Evolutionary conservation across 805 yeast genomes (phyloP).

Genomic region (Zygosaccharomyces pseudorouxii): DNA sequence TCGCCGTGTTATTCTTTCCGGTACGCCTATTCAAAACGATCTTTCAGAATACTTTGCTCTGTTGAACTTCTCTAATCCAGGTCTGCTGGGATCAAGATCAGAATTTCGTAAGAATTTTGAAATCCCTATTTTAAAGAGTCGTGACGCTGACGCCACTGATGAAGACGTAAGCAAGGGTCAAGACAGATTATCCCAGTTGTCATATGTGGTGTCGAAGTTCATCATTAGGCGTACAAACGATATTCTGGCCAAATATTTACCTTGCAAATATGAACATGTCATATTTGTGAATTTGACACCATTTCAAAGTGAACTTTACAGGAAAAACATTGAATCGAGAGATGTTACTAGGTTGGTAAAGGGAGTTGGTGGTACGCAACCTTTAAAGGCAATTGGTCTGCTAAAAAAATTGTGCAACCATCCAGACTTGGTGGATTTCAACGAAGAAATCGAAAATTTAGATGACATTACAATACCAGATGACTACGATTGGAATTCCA

Average conservation of each 20-base stretch:
- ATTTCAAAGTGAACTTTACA: slow-evolving; percentile 67
- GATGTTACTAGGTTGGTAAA: slow-evolving; percentile 56
- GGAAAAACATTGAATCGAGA: slow-evolving; percentile 72
- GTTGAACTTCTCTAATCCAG: slow-evolving; percentile 90
- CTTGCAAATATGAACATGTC: slow-evolving; percentile 94
- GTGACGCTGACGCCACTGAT: slow-evolving; percentile 88
- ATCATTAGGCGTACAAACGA: slow-evolving; percentile 95
- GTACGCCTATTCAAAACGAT: slow-evolving; percentile 96
- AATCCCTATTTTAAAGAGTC: slow-evolving; percentile 68
- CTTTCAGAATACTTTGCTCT: slow-evolving; percentile 88
- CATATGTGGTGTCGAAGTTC: slow-evolving; percentile 75
- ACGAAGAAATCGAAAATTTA: slow-evolving; percentile 58
- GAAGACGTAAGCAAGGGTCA: slow-evolving; percentile 68
- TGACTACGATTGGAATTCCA: slow-evolving; percentile 45
- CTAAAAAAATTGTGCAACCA: slow-evolving; percentile 91
- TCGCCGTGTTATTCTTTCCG: slow-evolving; percentile 87
- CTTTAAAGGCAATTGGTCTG: slow-evolving; percentile 82
- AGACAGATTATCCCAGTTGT: slow-evolving; percentile 60
- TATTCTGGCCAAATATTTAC: slow-evolving; percentile 86
- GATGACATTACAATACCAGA: slow-evolving; percentile 64
- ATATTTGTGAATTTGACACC: slow-evolving; percentile 84
- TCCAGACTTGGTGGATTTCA: slow-evolving; percentile 76
- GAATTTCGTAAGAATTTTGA: slow-evolving; percentile 88
- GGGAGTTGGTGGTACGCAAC: slow-evolving; percentile 44
- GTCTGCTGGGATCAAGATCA: slow-evolving; percentile 73